A percentile compares a stretch with the other conserved stretches of the same genome.
phyloP scores from a whole-genome alignment of 768 basidiomycete species.

The Arthromyces matolae region DNA sequence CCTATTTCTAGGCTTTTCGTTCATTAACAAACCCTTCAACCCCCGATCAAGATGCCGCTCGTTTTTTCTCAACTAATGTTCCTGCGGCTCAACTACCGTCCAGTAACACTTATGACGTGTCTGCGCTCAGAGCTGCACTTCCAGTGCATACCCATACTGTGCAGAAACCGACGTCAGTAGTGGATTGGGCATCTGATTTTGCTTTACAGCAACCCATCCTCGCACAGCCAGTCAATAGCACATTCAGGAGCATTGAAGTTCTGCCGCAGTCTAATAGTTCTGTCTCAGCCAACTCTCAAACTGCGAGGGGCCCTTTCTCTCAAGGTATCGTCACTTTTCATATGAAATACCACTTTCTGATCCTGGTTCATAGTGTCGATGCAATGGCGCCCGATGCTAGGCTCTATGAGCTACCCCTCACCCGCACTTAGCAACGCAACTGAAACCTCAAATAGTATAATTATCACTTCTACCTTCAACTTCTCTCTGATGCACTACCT shows the following conservation, averaged over 20 bases:
- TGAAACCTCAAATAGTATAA: constrained; percentile 8
- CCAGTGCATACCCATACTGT: constrained; percentile 29
- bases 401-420: constrained; percentile 33
- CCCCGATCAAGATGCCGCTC: constrained; percentile 62
- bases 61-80: constrained; percentile 55
- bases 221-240: constrained; percentile 3
- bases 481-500: no score
- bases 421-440: constrained; percentile 25
- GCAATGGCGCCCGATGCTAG: constrained; percentile 42
- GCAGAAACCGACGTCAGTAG: constrained; percentile 22
- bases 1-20: constrained; percentile 68
- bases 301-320: constrained; percentile 5
- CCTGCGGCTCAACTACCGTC: constrained; percentile 31
- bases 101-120: constrained; percentile 53
- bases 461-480: no score
- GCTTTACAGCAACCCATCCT: constrained; percentile 32
- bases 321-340: constrained; percentile 17
- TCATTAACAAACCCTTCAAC: constrained; percentile 41
- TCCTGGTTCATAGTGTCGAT: constrained; percentile 29
- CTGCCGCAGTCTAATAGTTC: background rate
- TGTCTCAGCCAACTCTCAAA: background rate
- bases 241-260: constrained; percentile 3
- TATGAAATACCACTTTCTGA: background rate
- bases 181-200: constrained; percentile 67
- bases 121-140: constrained; percentile 48